Percentiles rank a stretch among this genome's conserved stretches.
These are phyloP conservation scores for Nakazawaea wickerhamii DNA, from an alignment of 805 yeast species.

Conservation along the genomic window DNA sequence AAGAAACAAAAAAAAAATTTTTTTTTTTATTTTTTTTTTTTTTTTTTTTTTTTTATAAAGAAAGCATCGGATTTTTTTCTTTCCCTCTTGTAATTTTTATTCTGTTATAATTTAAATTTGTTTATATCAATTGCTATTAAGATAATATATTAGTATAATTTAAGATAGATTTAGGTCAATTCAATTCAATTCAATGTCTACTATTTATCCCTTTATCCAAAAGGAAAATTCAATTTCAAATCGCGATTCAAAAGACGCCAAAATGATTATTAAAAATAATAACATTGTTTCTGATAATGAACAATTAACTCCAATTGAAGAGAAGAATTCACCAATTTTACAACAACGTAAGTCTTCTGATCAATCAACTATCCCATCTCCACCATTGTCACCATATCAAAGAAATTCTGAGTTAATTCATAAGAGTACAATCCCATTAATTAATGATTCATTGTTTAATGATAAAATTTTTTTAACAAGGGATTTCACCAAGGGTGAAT, in stretches of 20 bases:
- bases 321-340: not conserved
- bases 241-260: no score
- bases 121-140: no score
- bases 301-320: constrained; percentile 10
- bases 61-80: not conserved
- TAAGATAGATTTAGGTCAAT: no score
- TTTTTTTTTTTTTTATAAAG: not conserved
- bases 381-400: constrained; percentile 32
- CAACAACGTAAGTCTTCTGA: constrained; percentile 11
- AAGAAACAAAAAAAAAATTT: not conserved
- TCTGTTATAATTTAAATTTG: no score
- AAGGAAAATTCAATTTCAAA: no score
- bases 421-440: constrained; percentile 18
- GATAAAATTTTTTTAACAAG: no score
- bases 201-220: no score
- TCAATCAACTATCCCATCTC: constrained; percentile 29
- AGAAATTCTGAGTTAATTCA: constrained; percentile 24
- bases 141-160: no score
- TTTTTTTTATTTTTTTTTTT: constrained; percentile 1
- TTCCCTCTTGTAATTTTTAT: not conserved
- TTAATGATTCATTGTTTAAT: no score
- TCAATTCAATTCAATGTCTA: no score
- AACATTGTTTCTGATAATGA: not conserved
- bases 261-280: not conserved
- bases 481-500: constrained; percentile 21